phyloP scores from a whole-genome alignment of 1,139 yeast species.

The Debaryomyces coudertii region DNA sequence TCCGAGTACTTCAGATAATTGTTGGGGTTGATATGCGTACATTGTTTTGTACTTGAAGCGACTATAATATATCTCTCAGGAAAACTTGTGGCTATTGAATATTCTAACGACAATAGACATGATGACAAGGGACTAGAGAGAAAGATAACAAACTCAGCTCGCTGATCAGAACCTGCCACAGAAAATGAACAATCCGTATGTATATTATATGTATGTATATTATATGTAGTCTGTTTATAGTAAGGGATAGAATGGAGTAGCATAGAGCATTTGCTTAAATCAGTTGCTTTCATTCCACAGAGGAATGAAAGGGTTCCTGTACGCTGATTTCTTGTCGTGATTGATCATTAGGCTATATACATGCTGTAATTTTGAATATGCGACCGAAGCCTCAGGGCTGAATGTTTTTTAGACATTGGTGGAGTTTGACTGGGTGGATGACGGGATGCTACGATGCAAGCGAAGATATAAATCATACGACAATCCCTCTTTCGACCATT shows the following conservation, averaged over 20 bases:
- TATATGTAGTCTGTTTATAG: constrained; percentile 1
- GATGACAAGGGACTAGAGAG: background rate
- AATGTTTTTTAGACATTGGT: background rate
- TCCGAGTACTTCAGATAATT: background rate
- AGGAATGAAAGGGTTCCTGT: background rate
- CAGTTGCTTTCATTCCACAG: background rate
- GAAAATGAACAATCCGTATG: too few relatives aligned
- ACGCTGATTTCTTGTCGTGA: background rate
- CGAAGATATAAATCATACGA: background rate
- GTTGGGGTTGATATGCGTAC: background rate
- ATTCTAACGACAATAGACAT: background rate
- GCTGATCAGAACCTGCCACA: background rate
- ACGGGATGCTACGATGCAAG: background rate
- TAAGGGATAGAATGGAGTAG: background rate
- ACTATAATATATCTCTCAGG: background rate
- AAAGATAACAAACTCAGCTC: background rate
- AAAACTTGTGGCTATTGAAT: background rate
- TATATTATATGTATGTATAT: background rate
- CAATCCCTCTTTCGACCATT: constrained; percentile 9
- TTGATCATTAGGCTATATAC: background rate
- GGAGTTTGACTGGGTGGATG: background rate
- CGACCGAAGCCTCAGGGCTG: background rate
- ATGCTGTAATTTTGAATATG: constrained; percentile 1
- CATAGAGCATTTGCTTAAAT: background rate
- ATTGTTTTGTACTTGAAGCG: background rate